Evolutionary conservation across 371 early-diverging fungal genomes (phyloP).

Genomic region (Entomophthora muscae): DNA sequence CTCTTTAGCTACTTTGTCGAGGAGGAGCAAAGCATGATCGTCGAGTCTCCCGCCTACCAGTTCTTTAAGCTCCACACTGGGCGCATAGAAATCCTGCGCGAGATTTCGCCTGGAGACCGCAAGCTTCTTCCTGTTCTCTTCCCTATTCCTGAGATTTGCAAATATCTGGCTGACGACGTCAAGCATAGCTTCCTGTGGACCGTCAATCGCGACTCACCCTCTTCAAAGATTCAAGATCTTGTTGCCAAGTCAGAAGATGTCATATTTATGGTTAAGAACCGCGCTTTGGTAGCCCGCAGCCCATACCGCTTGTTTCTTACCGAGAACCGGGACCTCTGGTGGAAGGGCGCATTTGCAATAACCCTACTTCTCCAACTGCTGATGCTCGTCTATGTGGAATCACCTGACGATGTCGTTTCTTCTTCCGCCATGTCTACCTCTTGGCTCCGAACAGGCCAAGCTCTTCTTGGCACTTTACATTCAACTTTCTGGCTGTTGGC

Average conservation of each 20-base stretch:
- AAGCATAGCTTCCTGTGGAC: slow-evolving; percentile 29
- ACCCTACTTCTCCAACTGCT: slow-evolving; percentile 22
- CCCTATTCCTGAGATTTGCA: slow-evolving; percentile 33
- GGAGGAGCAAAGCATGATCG: slow-evolving; percentile 13
- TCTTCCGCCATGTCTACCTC: background rate
- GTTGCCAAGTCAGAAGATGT: slow-evolving; percentile 27
- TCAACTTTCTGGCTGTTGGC: slow-evolving; percentile 20
- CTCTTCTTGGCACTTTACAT: slow-evolving; percentile 18
- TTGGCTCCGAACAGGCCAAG: too few relatives aligned
- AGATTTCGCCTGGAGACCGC: slow-evolving; percentile 20
- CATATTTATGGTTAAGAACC: slow-evolving; percentile 31
- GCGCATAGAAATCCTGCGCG: slow-evolving; percentile 30
- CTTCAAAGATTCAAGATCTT: slow-evolving; percentile 31
- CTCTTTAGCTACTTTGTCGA: slow-evolving; percentile 17
- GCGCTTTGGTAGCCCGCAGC: slow-evolving; percentile 24
- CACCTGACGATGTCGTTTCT: slow-evolving; percentile 4
- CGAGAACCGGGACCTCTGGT: slow-evolving; percentile 24
- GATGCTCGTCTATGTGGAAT: slow-evolving; percentile 16
- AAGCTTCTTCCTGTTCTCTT: slow-evolving; percentile 24
- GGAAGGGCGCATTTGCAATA: slow-evolving; percentile 24
- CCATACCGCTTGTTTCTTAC: slow-evolving; percentile 19
- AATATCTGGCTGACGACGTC: slow-evolving; percentile 23
- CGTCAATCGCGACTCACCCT: slow-evolving; percentile 26
- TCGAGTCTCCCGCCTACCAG: slow-evolving; percentile 19
- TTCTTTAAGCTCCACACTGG: slow-evolving; percentile 28